Evolutionary conservation across 768 basidiomycete genomes (phyloP).

Genomic region (Fomitopsis pulvina): DNA sequence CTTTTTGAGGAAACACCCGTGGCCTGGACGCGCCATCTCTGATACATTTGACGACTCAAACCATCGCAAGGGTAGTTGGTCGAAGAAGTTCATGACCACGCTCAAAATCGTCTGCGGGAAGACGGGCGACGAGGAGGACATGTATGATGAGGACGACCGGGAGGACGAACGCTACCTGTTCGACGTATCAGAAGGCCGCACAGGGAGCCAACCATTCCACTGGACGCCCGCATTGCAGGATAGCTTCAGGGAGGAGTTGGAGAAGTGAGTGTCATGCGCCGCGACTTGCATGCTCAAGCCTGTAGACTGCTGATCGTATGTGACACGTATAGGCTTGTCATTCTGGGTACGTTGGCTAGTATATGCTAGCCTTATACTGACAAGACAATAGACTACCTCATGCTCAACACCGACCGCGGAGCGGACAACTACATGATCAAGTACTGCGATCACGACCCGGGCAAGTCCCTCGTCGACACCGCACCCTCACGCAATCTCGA

Average conservation of each 20-base stretch:
- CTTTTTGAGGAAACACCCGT: slow-evolving; percentile 80
- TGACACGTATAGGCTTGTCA: slow-evolving; percentile 55
- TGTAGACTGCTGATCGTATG: slow-evolving; percentile 6
- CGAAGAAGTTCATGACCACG: slow-evolving; percentile 62
- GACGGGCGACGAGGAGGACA: slow-evolving; percentile 68
- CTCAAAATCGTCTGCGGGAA: slow-evolving; percentile 80
- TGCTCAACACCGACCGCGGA: slow-evolving; percentile 87
- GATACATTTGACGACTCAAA: slow-evolving; percentile 85
- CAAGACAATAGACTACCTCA: slow-evolving; percentile 69
- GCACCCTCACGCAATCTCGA: slow-evolving; percentile 65
- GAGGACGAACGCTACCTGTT: slow-evolving; percentile 69
- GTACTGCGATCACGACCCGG: slow-evolving; percentile 76
- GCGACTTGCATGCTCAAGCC: background rate
- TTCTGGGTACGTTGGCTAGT: slow-evolving; percentile 51
- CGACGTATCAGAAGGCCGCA: slow-evolving; percentile 54
- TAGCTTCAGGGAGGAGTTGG: slow-evolving; percentile 81
- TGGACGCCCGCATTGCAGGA: slow-evolving; percentile 78
- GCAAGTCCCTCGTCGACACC: slow-evolving; percentile 71
- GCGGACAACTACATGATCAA: slow-evolving; percentile 94
- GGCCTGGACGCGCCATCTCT: slow-evolving; percentile 78
- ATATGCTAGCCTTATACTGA: slow-evolving; percentile 2
- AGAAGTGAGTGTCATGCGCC: slow-evolving; percentile 51
- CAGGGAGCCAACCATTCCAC: slow-evolving; percentile 64
- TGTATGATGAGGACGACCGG: slow-evolving; percentile 62
- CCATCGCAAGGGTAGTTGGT: slow-evolving; percentile 62